Conservation (phyloP, 495 filamentous ascomycete species). For the Xylaria venustula region DNA sequence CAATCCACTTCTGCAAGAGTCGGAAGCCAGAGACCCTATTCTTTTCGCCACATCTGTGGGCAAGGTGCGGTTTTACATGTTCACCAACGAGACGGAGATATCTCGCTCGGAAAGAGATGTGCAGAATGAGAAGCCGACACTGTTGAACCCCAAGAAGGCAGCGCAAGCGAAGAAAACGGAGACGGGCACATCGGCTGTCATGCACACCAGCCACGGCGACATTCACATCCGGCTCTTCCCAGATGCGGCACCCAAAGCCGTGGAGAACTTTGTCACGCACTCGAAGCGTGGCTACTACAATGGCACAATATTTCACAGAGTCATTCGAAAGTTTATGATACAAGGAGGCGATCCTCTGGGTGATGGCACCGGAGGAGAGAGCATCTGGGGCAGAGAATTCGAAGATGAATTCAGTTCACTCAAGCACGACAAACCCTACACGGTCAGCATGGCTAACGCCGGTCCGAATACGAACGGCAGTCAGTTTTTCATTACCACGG, state of each 20-base stretch:
- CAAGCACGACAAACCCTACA: conserved; percentile 95
- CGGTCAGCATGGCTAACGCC: conserved; percentile 95
- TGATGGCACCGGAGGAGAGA: conserved; percentile 93
- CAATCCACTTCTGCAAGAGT: conserved; percentile 91
- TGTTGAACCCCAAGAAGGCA: conserved; percentile 42
- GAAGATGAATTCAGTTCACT: conserved; percentile 90
- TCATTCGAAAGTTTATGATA: conserved; percentile 99
- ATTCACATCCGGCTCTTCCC: conserved; percentile 94
- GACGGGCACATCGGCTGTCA: conserved; percentile 72
- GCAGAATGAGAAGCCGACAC: conserved; percentile 88
- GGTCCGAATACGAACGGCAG: conserved; percentile 76
- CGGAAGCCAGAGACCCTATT: conserved; percentile 88
- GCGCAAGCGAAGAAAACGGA: conserved; percentile 61
- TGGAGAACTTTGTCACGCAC: conserved; percentile 99
- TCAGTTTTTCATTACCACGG: conserved; percentile 98
- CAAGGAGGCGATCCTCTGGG: conserved; percentile 89
- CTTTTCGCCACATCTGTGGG: conserved; percentile 78
- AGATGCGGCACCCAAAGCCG: conserved; percentile 85
- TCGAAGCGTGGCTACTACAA: conserved; percentile 90
- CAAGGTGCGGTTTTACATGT: conserved; percentile 97
- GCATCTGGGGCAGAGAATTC: conserved; percentile 95
- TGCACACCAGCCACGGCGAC: conserved; percentile 93
- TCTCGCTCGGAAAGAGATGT: conserved; percentile 85
- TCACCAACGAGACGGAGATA: conserved; percentile 83
- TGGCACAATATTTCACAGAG: conserved; percentile 93